Conservation (phyloP, 345 rosid genomes). For the Eucalyptus grandis region DNA sequence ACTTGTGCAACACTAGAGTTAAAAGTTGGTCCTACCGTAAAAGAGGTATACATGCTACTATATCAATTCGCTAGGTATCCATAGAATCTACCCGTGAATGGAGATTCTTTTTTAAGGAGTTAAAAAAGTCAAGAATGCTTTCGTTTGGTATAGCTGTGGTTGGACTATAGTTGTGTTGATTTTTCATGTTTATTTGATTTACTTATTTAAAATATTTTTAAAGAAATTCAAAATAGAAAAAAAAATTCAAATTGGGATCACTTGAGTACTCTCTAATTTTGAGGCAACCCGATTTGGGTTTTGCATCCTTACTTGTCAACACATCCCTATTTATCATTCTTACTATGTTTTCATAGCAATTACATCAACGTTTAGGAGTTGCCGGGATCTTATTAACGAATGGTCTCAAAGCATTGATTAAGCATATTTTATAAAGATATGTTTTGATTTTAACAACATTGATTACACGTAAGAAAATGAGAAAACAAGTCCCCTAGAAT, state of each 20-base stretch:
- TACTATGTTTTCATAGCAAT: not conserved
- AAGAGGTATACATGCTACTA: not conserved
- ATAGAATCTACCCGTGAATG: not conserved
- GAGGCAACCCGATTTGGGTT: not conserved
- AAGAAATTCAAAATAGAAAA: not conserved
- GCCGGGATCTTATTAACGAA: rapidly evolving
- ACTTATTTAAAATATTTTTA: not conserved
- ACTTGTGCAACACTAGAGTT: not conserved
- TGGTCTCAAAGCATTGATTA: not conserved
- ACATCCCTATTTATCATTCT: not conserved
- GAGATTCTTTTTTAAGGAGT: not conserved
- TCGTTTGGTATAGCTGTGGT: not conserved
- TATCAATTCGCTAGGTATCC: not conserved
- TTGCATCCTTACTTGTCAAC: not conserved
- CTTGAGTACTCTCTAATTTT: not conserved
- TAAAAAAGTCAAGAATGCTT: not conserved
- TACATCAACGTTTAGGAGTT: not conserved
- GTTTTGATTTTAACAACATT: not conserved
- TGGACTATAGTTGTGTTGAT: not conserved
- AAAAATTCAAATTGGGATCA: not conserved
- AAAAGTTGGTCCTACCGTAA: not conserved
- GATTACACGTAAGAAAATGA: not conserved
- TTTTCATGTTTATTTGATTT: not conserved
- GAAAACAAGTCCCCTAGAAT: not conserved
- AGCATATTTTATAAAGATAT: not conserved